phyloP scores from a whole-genome alignment of 371 early-diverging fungal genomes.

The Mucor indicus region DNA sequence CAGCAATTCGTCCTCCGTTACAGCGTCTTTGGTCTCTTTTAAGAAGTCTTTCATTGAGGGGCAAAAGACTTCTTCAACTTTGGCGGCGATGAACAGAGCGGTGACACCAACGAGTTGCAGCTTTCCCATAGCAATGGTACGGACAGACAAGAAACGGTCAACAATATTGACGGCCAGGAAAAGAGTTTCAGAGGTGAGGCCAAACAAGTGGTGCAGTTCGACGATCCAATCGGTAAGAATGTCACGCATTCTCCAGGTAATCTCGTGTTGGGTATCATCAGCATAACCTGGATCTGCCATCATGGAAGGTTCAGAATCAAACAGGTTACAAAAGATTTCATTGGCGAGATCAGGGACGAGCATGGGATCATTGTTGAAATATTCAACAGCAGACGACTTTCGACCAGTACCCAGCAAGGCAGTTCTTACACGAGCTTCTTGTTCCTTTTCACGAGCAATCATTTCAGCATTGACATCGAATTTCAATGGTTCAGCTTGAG shows the following conservation, averaged over 20 bases:
- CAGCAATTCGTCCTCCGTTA: slow-evolving; percentile 78
- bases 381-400: slow-evolving; percentile 29
- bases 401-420: slow-evolving; percentile 16
- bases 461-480: slow-evolving; percentile 5
- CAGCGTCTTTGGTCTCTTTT: slow-evolving; percentile 76
- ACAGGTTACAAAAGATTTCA: slow-evolving; percentile 69
- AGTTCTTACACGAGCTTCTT: slow-evolving; percentile 19
- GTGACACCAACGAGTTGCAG: slow-evolving; percentile 98
- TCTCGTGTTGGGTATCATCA: slow-evolving; percentile 78
- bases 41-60: slow-evolving; percentile 82
- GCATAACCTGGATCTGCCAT: slow-evolving; percentile 79
- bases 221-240: slow-evolving; percentile 83
- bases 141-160: slow-evolving; percentile 93
- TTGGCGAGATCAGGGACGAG: slow-evolving; percentile 89
- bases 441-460: slow-evolving; percentile 8
- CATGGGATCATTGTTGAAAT: slow-evolving; percentile 75
- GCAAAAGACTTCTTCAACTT: slow-evolving; percentile 94
- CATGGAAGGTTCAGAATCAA: slow-evolving; percentile 7
- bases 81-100: slow-evolving; percentile 91
- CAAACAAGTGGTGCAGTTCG: slow-evolving; percentile 88
- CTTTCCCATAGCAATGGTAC: slow-evolving; percentile 81
- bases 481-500: slow-evolving; percentile 7
- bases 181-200: slow-evolving; percentile 94
- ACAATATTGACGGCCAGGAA: slow-evolving; percentile 94
- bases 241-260: slow-evolving; percentile 93